Evolutionary conservation across 768 basidiomycete genomes (phyloP).

Genomic region (Lentinula sp.): DNA sequence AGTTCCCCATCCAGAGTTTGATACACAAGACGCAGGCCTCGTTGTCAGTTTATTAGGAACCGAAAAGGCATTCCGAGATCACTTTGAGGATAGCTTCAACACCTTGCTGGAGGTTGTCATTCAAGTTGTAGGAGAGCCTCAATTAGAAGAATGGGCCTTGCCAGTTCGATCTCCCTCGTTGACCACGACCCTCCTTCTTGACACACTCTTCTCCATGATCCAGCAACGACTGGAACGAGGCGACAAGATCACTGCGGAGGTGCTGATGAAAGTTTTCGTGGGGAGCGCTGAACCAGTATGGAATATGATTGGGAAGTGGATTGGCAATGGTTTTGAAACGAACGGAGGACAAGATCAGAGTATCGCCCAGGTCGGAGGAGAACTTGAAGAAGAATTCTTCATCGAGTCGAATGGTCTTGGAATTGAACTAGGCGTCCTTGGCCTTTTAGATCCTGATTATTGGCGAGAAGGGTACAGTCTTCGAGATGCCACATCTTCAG

Average conservation of each 20-base stretch:
- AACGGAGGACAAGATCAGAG: not conserved
- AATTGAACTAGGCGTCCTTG: slow-evolving; percentile 32
- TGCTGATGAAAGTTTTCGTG: slow-evolving; percentile 57
- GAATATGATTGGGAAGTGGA: slow-evolving; percentile 67
- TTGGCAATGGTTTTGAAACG: slow-evolving; percentile 31
- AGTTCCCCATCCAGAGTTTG: slow-evolving; percentile 14
- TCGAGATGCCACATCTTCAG: slow-evolving; percentile 28
- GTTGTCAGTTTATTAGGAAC: slow-evolving; percentile 64
- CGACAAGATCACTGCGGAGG: slow-evolving; percentile 46
- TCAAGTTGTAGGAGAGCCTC: slow-evolving; percentile 21
- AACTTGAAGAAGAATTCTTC: slow-evolving; percentile 74
- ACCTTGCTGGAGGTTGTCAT: slow-evolving; percentile 48
- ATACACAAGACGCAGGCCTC: slow-evolving; percentile 20
- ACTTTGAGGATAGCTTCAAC: slow-evolving; percentile 52
- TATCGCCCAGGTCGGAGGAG: slow-evolving; percentile 20
- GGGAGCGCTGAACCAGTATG: slow-evolving; percentile 66
- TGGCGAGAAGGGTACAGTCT: slow-evolving; percentile 71
- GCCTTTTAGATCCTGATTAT: slow-evolving; percentile 65
- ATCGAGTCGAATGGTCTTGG: slow-evolving; percentile 65
- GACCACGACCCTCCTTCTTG: slow-evolving; percentile 53
- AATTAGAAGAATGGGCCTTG: slow-evolving; percentile 9
- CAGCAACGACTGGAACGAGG: slow-evolving; percentile 57
- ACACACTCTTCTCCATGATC: slow-evolving; percentile 50
- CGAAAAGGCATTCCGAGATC: slow-evolving; percentile 51
- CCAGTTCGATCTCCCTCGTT: slow-evolving; percentile 35